Evolutionary conservation across 345 rosid species (phyloP).

Genomic region (Rhodomyrtus tomentosa): DNA sequence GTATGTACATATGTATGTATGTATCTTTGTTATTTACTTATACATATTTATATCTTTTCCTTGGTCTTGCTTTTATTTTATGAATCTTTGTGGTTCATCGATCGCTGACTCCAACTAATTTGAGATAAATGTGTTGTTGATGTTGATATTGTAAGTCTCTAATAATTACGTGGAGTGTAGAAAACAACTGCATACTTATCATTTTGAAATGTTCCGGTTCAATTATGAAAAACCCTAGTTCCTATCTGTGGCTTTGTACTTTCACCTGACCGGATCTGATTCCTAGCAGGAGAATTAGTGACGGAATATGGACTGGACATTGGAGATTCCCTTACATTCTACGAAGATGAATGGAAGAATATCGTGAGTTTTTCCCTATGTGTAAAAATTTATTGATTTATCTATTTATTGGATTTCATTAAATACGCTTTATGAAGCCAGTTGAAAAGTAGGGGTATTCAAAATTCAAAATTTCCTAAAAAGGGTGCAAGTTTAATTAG

Average conservation of each 20-base stretch:
- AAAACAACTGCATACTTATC: neutral
- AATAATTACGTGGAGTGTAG: neutral
- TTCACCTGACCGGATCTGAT: neutral
- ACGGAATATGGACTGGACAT: conserved; percentile 27
- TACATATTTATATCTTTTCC: too few species aligned
- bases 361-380: conserved; percentile 41
- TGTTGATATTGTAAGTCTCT: too few species aligned
- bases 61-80: too few species aligned
- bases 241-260: neutral
- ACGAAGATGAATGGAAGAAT: conserved; percentile 65
- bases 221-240: neutral
- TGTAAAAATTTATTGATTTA: neutral
- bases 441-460: neutral
- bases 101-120: too few species aligned
- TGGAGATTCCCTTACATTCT: conserved; percentile 55
- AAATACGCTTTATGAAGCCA: neutral
- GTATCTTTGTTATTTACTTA: too few species aligned
- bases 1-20: too few species aligned
- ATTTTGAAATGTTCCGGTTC: neutral
- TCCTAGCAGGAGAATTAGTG: conserved; percentile 49
- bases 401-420: neutral
- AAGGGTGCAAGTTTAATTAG: neutral
- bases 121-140: too few species aligned
- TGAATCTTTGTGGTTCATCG: too few species aligned
- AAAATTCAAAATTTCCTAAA: neutral